These are phyloP conservation scores for Magnaporthiopsis rhizophila DNA, from an alignment of 2,329 filamentous ascomycete genomes.

Conservation along the genomic window DNA sequence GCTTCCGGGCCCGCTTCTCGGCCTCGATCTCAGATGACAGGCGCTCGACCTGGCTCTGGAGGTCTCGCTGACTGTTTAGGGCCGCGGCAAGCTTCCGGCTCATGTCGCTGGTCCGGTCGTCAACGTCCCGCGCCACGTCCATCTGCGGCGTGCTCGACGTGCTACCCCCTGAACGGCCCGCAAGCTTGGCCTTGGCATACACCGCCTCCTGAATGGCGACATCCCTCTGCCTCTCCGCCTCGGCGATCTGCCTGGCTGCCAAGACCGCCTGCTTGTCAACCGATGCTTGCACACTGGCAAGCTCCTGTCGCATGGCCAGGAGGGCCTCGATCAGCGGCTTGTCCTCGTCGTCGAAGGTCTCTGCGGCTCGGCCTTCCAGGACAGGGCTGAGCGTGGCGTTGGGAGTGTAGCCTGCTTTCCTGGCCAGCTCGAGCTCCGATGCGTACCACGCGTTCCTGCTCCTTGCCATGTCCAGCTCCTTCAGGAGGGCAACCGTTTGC, in stretches of 20 bases:
- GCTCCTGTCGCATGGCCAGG: constrained; percentile 80
- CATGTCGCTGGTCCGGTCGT: constrained; percentile 65
- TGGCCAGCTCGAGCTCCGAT: constrained; percentile 84
- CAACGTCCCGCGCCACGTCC: constrained; percentile 51
- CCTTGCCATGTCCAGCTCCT: constrained; percentile 78
- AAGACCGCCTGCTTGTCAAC: constrained; percentile 82
- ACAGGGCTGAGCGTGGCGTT: constrained; percentile 62
- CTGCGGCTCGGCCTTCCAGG: constrained; percentile 67
- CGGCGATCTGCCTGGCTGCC: constrained; percentile 83
- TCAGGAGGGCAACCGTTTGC: constrained; percentile 66
- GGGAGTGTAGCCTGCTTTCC: constrained; percentile 79
- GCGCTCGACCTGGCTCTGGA: constrained; percentile 69
- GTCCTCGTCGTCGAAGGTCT: constrained; percentile 86
- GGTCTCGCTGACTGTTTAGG: constrained; percentile 68
- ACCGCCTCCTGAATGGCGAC: constrained; percentile 90
- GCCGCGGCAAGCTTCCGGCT: constrained; percentile 76
- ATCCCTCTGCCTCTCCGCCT: constrained; percentile 91
- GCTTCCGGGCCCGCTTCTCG: constrained; percentile 70
- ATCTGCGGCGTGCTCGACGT: constrained; percentile 51
- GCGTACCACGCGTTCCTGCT: constrained; percentile 95
- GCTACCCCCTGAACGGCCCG: constrained; percentile 63
- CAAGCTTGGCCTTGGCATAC: constrained; percentile 88
- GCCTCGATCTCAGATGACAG: constrained; percentile 65
- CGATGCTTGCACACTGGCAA: constrained; percentile 80
- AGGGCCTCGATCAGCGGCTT: constrained; percentile 87